Evolutionary conservation across 495 filamentous ascomycete genomes (phyloP).

Genomic region (Bathelium albidoporum): DNA sequence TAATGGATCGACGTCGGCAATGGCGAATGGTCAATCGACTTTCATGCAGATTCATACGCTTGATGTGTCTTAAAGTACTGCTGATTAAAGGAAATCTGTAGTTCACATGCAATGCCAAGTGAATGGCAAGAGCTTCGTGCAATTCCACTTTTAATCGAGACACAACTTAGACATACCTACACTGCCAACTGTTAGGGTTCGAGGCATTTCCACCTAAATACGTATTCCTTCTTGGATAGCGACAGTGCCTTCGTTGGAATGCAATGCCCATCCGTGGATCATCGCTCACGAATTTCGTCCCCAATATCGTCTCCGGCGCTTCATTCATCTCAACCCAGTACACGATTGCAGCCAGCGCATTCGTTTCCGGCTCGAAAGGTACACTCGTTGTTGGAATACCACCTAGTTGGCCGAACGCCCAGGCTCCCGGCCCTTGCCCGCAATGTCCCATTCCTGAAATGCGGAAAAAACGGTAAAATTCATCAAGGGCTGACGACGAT

Average conservation of each 20-base stretch:
- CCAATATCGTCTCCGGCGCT: constrained; percentile 44
- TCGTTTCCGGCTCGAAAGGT: constrained; percentile 4
- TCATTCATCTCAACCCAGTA: constrained; percentile 51
- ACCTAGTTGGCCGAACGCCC: constrained; percentile 35
- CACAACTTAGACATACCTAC: constrained; percentile 1
- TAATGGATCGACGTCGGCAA: too few species aligned
- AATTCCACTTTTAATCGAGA: too few species aligned
- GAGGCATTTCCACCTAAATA: constrained; percentile 7
- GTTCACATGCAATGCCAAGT: too few species aligned
- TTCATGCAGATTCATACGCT: too few species aligned
- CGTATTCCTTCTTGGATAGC: constrained; percentile 11
- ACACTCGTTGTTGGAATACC: background rate
- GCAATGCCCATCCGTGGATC: constrained; percentile 24
- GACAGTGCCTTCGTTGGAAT: constrained; percentile 31
- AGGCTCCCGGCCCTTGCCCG: constrained; percentile 42
- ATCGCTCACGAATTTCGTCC: constrained; percentile 43
- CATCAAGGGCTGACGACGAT: constrained; percentile 36
- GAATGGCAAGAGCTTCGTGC: too few species aligned
- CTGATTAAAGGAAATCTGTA: too few species aligned
- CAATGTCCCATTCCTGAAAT: constrained; percentile 50
- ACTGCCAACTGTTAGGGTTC: constrained; percentile 4
- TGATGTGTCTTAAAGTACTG: too few species aligned
- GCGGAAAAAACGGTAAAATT: constrained; percentile 51
- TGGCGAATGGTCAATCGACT: too few species aligned
- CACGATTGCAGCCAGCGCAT: constrained; percentile 39